phyloP scores from a whole-genome alignment of 2,329 filamentous ascomycete genomes.

The Botrytis medusae region DNA sequence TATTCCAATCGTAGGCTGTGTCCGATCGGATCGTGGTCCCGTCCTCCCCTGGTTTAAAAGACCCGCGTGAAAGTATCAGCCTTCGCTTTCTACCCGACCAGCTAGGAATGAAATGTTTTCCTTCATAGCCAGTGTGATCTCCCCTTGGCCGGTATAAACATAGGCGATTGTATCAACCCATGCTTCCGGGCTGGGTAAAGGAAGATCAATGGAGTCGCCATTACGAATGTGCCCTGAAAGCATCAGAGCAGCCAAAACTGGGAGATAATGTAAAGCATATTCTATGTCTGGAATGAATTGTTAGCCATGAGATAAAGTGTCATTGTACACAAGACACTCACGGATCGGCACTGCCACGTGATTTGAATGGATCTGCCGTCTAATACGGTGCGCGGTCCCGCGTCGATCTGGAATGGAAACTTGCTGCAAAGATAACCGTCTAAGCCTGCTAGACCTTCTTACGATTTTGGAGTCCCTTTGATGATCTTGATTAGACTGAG shows the following conservation, averaged over 20 bases:
- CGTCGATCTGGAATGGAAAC: conserved; percentile 2
- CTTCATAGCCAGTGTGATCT: conserved; percentile 48
- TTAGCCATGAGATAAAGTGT: conserved; percentile 3
- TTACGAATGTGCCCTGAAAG: conserved; percentile 52
- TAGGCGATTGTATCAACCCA: conserved; percentile 58
- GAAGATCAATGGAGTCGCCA: conserved; percentile 57
- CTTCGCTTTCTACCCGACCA: conserved; percentile 41
- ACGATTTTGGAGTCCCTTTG: background rate
- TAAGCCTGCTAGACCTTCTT: conserved; percentile 29
- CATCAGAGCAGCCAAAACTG: conserved; percentile 55
- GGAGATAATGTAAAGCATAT: conserved; percentile 51
- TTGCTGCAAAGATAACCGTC: conserved; percentile 27
- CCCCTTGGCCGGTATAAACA: conserved; percentile 53
- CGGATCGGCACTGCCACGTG: conserved; percentile 47
- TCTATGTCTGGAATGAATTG: conserved; percentile 44
- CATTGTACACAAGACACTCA: conserved; percentile 40
- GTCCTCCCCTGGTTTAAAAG: background rate
- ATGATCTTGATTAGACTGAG: background rate
- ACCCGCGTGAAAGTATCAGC: conserved; percentile 13
- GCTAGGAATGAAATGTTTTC: conserved; percentile 57
- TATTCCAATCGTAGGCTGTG: background rate
- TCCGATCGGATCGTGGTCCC: conserved; percentile 13
- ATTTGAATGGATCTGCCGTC: conserved; percentile 7
- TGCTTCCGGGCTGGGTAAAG: conserved; percentile 55
- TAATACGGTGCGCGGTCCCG: conserved; percentile 15